phyloP scores from a whole-genome alignment of 1,139 yeast species.

The Magnusiomyces ingens region DNA sequence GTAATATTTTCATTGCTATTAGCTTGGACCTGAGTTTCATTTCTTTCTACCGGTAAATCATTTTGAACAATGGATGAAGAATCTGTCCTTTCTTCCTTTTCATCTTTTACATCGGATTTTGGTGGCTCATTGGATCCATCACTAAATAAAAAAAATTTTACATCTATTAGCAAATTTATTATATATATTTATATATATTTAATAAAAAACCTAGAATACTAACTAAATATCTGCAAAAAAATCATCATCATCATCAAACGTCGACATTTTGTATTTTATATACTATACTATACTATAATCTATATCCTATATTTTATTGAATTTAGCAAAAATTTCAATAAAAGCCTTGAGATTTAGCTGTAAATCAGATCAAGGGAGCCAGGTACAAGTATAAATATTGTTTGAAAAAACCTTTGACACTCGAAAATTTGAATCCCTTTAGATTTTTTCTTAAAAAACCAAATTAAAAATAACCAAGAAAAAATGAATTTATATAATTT shows the following conservation, averaged over 20 bases:
- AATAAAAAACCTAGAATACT: conserved; percentile 2
- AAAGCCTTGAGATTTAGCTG: no score
- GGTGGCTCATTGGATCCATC: conserved; percentile 1
- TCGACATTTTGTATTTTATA: conserved; percentile 40
- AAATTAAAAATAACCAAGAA: no score
- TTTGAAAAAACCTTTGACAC: no score
- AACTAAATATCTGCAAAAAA: conserved; percentile 68
- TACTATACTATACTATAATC: conserved; percentile 9
- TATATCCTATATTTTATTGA: conserved; percentile 12
- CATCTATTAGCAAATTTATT: not conserved
- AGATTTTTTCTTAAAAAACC: no score
- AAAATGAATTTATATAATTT: not conserved
- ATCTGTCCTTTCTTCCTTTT: conserved; percentile 16
- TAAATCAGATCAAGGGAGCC: no score
- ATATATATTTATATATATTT: not conserved
- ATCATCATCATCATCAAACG: conserved; percentile 78
- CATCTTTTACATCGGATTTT: conserved; percentile 16
- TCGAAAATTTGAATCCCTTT: no score
- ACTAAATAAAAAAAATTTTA: conserved; percentile 6
- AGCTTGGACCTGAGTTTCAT: no score
- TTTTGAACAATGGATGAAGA: conserved; percentile 14
- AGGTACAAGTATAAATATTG: no score
- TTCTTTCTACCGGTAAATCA: conserved; percentile 14
- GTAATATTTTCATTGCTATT: no score
- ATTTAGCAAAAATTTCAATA: not conserved